These are phyloP conservation scores for Thelephora ganbajun DNA, from an alignment of 768 basidiomycete species.

Conservation along the genomic window DNA sequence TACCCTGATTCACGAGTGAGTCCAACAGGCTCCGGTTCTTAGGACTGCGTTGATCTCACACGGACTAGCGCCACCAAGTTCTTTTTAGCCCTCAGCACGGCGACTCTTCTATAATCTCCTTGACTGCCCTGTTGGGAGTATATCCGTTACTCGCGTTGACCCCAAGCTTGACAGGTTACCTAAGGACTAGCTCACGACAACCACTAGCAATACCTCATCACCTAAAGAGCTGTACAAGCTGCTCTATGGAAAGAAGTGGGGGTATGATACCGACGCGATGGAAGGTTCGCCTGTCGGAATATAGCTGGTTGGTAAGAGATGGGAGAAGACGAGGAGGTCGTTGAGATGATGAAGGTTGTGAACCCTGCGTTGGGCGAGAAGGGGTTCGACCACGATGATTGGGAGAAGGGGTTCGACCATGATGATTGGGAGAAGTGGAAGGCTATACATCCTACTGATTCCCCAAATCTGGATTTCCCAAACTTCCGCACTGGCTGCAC, in stretches of 20 bases:
- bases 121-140: constrained; percentile 26
- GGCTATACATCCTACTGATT: too few relatives aligned
- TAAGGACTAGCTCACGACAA: constrained; percentile 10
- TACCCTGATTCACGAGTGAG: constrained; percentile 17
- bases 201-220: constrained; percentile 12
- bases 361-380: constrained; percentile 47
- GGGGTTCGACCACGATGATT: constrained; percentile 40
- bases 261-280: constrained; percentile 56
- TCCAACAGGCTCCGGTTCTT: neutral
- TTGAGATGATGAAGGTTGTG: constrained; percentile 68
- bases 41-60: neutral
- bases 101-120: constrained; percentile 26
- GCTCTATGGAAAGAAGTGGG: constrained; percentile 16
- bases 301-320: constrained; percentile 65
- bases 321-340: constrained; percentile 78
- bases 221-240: constrained; percentile 9
- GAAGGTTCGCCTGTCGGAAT: constrained; percentile 72
- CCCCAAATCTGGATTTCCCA: neutral
- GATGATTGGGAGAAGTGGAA: constrained; percentile 27
- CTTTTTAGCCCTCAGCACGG: constrained; percentile 12
- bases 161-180: constrained; percentile 16
- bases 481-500: constrained; percentile 3
- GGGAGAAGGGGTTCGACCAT: constrained; percentile 34
- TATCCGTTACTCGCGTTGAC: constrained; percentile 30
- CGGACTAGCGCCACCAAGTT: neutral